Evolutionary conservation across 2,329 filamentous ascomycete genomes (phyloP).

Genomic region (Aureobasidium sp.): DNA sequence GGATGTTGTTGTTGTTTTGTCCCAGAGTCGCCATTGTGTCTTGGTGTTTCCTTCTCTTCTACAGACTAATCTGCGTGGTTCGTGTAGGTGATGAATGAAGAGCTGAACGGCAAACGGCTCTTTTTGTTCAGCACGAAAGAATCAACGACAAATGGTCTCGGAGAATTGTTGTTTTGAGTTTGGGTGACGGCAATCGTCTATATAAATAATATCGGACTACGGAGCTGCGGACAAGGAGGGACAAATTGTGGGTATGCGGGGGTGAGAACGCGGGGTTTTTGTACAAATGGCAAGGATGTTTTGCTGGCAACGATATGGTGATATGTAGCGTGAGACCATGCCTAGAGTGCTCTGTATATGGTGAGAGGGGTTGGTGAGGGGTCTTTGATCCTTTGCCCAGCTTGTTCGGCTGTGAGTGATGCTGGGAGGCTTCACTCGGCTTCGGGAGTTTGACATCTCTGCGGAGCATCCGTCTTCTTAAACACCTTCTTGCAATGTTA

Average conservation of each 20-base stretch:
- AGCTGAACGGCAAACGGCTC: neutral
- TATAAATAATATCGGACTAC: neutral
- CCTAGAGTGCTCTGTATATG: neutral
- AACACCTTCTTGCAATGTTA: neutral
- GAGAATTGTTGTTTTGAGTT: constrained; percentile 4
- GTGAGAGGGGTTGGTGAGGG: constrained; percentile 14
- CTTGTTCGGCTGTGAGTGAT: neutral
- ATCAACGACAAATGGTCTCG: neutral
- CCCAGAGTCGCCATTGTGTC: constrained; percentile 10
- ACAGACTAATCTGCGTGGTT: neutral
- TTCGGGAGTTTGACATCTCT: neutral
- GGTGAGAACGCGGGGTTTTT: neutral
- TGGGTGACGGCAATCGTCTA: neutral
- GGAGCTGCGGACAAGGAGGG: constrained; percentile 12
- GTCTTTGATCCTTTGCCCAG: constrained; percentile 5
- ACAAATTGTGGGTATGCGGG: constrained; percentile 15
- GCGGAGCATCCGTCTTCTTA: neutral
- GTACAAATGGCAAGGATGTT: neutral
- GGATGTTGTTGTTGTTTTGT: constrained; percentile 8
- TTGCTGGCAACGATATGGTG: neutral
- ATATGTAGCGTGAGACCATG: neutral
- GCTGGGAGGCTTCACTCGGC: neutral
- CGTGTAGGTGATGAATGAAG: neutral
- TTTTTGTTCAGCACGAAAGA: neutral
- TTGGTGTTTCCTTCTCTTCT: neutral